Conservation (phyloP, 495 filamentous ascomycete species). For the Penicillium subrubescens region DNA sequence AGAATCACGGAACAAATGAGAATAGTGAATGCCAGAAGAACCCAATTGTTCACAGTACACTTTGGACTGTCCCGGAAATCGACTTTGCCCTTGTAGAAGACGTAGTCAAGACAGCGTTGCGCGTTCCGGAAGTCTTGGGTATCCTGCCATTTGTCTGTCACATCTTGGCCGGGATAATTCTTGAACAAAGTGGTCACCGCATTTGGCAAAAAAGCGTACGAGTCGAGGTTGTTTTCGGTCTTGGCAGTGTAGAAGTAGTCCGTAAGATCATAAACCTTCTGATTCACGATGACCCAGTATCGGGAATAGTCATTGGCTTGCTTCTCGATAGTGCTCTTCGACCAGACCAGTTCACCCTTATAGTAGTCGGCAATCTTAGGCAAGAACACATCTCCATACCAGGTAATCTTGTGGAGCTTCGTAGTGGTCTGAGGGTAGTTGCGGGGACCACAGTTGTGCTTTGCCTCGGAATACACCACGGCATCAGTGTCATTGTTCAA, state of each 20-base stretch:
- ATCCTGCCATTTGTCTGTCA: conserved; percentile 65
- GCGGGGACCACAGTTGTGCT: conserved; percentile 69
- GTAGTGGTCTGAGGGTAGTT: conserved; percentile 53
- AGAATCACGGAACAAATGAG: conserved; percentile 78
- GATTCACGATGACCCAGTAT: conserved; percentile 76
- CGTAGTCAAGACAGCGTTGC: conserved; percentile 77
- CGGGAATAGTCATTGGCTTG: conserved; percentile 68
- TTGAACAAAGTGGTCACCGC: conserved; percentile 65
- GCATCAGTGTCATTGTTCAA: conserved; percentile 62
- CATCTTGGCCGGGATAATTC: conserved; percentile 74
- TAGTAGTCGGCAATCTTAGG: conserved; percentile 82
- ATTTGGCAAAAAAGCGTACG: conserved; percentile 69
- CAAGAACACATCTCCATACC: conserved; percentile 76
- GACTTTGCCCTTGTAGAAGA: conserved; percentile 78
- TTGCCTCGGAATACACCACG: conserved; percentile 43
- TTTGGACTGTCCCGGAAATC: conserved; percentile 78
- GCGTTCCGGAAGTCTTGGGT: conserved; percentile 56
- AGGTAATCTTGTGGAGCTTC: conserved; percentile 61
- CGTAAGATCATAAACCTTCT: conserved; percentile 82
- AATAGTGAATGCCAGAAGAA: conserved; percentile 83
- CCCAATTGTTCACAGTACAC: conserved; percentile 91
- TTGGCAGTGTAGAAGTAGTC: conserved; percentile 80
- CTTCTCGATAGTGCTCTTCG: conserved; percentile 46
- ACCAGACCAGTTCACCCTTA: conserved; percentile 83
- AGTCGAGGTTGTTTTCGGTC: conserved; percentile 45